Conservation (phyloP, 441 rosid genomes). For the Populus tomentosa region DNA sequence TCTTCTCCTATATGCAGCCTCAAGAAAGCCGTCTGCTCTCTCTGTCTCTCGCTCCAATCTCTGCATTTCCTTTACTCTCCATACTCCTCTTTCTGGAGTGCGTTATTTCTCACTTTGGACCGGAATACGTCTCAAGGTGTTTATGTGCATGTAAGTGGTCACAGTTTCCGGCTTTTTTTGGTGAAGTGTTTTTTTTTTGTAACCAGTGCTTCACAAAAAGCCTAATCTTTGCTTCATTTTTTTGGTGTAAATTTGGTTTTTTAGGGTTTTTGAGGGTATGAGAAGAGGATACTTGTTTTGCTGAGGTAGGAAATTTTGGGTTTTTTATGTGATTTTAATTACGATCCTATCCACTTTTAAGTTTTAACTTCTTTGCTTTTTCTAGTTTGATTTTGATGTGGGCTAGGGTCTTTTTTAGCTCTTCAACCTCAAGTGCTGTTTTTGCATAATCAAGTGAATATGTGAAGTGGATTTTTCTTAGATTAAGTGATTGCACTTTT, state of each 20-base stretch:
- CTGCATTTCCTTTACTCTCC: conserved; percentile 2
- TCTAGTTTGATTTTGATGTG: conserved; percentile 15
- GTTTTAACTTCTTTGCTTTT: conserved; percentile 7
- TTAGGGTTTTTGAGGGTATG: conserved; percentile 5
- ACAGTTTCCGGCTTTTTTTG: not conserved
- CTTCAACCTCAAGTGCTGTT: conserved; percentile 11
- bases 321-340: conserved; percentile 12
- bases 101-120: not conserved
- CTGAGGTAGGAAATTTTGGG: conserved; percentile 18
- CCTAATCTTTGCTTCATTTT: conserved; percentile 13
- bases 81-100: not conserved
- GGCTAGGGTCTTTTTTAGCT: conserved; percentile 2
- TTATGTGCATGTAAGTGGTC: conserved; percentile 17
- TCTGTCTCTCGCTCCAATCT: not conserved
- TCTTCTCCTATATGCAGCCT: conserved; percentile 2
- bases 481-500: conserved; percentile 7
- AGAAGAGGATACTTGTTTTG: not conserved
- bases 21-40: conserved; percentile 1
- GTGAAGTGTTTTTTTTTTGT: not conserved
- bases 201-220: conserved; percentile 2
- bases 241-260: conserved; percentile 16
- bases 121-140: conserved; percentile 1
- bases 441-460: conserved; percentile 15
- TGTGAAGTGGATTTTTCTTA: conserved; percentile 21
- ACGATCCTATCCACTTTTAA: conserved; percentile 18